These are phyloP conservation scores for Neckera pumila DNA, from an alignment of 225 moss, liverwort and hornwort species.

Conservation along the genomic window DNA sequence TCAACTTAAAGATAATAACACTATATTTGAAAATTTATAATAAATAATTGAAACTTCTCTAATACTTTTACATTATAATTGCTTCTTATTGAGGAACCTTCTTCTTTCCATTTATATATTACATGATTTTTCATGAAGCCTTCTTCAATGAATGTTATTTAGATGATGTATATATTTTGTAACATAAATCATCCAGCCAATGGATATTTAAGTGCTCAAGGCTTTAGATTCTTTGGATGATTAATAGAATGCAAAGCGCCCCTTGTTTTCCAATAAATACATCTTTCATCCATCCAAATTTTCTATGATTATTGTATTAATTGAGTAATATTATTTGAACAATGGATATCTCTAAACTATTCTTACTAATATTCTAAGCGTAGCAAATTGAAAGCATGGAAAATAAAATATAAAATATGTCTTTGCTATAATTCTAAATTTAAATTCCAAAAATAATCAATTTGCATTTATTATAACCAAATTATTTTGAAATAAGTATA, in stretches of 20 bases:
- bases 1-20: background rate
- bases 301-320: background rate
- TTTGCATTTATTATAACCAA: background rate
- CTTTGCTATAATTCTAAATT: background rate
- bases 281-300: background rate
- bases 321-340: background rate
- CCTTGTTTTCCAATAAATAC: accelerated
- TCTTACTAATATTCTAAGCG: background rate
- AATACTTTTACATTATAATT: background rate
- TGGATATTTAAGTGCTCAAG: background rate
- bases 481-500: background rate
- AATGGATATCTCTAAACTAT: background rate
- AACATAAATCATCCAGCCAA: background rate
- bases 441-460: background rate
- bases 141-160: background rate
- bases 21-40: background rate
- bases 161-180: background rate
- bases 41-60: background rate
- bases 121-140: too few species aligned
- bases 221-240: background rate
- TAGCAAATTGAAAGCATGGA: background rate
- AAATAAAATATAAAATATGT: background rate
- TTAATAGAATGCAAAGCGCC: background rate
- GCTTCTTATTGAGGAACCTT: background rate
- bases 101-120: background rate